Conservation (phyloP, 805 yeast species). For the Brettanomyces nanus region DNA sequence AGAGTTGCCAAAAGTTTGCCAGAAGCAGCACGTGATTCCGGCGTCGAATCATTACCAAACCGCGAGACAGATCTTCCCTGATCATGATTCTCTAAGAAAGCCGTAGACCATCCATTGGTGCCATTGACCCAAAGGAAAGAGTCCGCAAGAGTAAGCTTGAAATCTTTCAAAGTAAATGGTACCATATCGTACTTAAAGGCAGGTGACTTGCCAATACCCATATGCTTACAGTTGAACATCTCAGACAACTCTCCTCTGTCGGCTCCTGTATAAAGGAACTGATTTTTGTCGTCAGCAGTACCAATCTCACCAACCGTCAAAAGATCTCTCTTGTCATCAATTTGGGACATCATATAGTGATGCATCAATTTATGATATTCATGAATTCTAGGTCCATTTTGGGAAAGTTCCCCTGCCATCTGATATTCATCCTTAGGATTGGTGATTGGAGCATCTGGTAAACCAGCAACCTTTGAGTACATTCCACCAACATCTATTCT, state of each 20-base stretch:
- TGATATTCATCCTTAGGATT: slow-evolving; percentile 1
- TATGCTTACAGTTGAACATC: slow-evolving; percentile 30
- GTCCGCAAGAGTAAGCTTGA: slow-evolving; percentile 31
- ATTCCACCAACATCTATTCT: slow-evolving; percentile 36
- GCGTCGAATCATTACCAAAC: slow-evolving; percentile 35
- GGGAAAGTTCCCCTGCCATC: slow-evolving; percentile 21
- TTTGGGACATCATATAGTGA: slow-evolving; percentile 22
- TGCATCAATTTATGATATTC: slow-evolving; percentile 47
- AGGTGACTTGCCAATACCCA: slow-evolving; percentile 30
- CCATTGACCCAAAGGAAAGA: slow-evolving; percentile 33
- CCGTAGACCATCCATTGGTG: slow-evolving; percentile 51
- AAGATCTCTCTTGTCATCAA: slow-evolving; percentile 27
- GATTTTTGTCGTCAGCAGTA: slow-evolving; percentile 32
- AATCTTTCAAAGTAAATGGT: slow-evolving; percentile 29
- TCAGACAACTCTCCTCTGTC: slow-evolving; percentile 31
- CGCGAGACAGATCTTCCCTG: slow-evolving; percentile 47
- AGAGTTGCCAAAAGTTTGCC: slow-evolving; percentile 44
- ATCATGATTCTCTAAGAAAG: slow-evolving; percentile 51
- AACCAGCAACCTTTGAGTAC: neutral
- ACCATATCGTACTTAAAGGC: slow-evolving; percentile 28
- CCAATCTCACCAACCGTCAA: slow-evolving; percentile 56
- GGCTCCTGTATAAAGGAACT: slow-evolving; percentile 34
- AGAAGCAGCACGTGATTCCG: slow-evolving; percentile 27
- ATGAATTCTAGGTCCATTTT: slow-evolving; percentile 48
- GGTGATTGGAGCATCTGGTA: slow-evolving; percentile 1